These are phyloP conservation scores for Hymenoscyphus fraxineus DNA, from an alignment of 2,329 filamentous ascomycete genomes.

Conservation along the genomic window DNA sequence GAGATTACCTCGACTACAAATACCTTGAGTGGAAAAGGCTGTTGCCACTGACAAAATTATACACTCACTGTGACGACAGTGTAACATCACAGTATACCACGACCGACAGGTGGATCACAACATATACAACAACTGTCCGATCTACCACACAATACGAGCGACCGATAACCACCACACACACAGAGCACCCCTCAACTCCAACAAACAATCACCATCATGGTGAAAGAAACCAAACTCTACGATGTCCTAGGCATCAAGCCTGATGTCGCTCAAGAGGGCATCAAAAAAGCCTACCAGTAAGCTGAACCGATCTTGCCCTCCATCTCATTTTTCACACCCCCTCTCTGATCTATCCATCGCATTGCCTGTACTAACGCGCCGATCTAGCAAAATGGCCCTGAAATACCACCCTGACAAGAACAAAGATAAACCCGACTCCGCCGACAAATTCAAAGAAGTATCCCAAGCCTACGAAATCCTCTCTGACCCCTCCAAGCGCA, in stretches of 20 bases:
- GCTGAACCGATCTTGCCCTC: constrained; percentile 28
- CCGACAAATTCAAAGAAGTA: constrained; percentile 96
- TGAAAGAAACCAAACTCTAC: constrained; percentile 93
- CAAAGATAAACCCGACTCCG: constrained; percentile 78
- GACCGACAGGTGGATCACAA: background rate
- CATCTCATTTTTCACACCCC: constrained; percentile 6
- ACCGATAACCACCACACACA: background rate
- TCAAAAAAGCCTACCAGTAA: constrained; percentile 93
- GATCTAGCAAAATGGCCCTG: constrained; percentile 72
- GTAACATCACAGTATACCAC: background rate
- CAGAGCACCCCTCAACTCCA: background rate
- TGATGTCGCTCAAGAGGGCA: constrained; percentile 82
- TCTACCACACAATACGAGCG: too few relatives aligned
- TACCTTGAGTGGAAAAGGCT: background rate
- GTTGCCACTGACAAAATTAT: too few relatives aligned
- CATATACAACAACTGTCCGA: too few relatives aligned
- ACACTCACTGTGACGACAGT: background rate
- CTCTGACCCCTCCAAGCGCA: constrained; percentile 93
- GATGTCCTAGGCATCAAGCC: constrained; percentile 77
- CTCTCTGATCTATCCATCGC: background rate
- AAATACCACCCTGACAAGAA: constrained; percentile 98
- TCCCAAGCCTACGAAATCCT: constrained; percentile 98
- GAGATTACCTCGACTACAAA: background rate
- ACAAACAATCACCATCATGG: constrained; percentile 57
- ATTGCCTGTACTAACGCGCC: constrained; percentile 17